Conservation (phyloP, 805 yeast genomes). For the Hanseniaspora clermontiae region DNA sequence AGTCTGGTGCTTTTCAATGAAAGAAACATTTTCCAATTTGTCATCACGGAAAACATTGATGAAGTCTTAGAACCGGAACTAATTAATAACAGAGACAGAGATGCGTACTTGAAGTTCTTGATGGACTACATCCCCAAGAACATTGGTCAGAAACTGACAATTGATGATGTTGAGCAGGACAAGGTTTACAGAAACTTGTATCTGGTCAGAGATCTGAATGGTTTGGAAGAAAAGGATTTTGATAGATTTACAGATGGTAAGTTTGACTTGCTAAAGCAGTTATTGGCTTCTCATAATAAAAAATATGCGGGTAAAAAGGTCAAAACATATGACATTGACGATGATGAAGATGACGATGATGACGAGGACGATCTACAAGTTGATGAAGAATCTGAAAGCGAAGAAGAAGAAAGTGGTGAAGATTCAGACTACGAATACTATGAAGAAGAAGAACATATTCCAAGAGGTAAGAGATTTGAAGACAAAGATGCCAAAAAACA, state of each 20-base stretch:
- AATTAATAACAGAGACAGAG: conserved; percentile 29
- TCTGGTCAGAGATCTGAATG: conserved; percentile 64
- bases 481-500: conserved; percentile 67
- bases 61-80: conserved; percentile 16
- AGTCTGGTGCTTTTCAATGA: conserved; percentile 72
- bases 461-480: conserved; percentile 64
- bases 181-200: conserved; percentile 76
- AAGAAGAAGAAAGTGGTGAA: conserved; percentile 23
- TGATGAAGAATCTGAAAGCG: conserved; percentile 21
- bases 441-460: conserved; percentile 31
- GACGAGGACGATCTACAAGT: conserved; percentile 22
- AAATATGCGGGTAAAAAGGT: conserved; percentile 18
- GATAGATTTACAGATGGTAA: conserved; percentile 67
- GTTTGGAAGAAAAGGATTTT: conserved; percentile 83
- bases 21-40: conserved; percentile 64
- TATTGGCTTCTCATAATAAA: conserved; percentile 36
- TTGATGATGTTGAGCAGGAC: conserved; percentile 55
- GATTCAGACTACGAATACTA: conserved; percentile 30
- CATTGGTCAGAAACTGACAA: conserved; percentile 44
- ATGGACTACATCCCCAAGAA: conserved; percentile 30
- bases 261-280: conserved; percentile 59
- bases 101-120: conserved; percentile 25
- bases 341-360: conserved; percentile 16
- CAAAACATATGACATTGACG: conserved; percentile 26
- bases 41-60: conserved; percentile 39